A percentile compares a stretch with the other conserved stretches of the same genome.
phyloP scores from a whole-genome alignment of 768 basidiomycete genomes.

The Boletellus sp. region DNA sequence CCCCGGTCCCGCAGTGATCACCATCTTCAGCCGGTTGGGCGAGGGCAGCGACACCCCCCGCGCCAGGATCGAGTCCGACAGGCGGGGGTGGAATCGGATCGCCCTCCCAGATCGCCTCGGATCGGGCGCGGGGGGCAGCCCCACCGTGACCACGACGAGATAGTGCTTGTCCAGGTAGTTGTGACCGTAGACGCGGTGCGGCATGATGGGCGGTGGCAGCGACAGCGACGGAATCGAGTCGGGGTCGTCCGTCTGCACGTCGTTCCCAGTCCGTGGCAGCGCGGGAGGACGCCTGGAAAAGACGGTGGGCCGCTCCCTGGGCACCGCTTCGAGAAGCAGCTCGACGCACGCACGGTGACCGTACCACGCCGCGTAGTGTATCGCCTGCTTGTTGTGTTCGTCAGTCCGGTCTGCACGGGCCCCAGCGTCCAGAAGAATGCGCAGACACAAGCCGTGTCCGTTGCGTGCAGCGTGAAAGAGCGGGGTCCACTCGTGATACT shows the following conservation, averaged over 20 bases:
- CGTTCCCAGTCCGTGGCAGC: slow-evolving; percentile 27
- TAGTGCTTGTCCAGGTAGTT: slow-evolving; percentile 86
- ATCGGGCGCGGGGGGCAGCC: slow-evolving; percentile 42
- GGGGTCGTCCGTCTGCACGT: slow-evolving; percentile 58
- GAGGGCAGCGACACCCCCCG: slow-evolving; percentile 67
- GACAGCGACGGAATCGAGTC: slow-evolving; percentile 94
- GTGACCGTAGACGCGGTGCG: slow-evolving; percentile 95
- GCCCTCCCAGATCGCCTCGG: slow-evolving; percentile 37
- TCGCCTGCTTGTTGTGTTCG: slow-evolving; percentile 78
- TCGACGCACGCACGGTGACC: slow-evolving; percentile 73
- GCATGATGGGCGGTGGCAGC: slow-evolving; percentile 96
- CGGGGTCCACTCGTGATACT: slow-evolving; percentile 98
- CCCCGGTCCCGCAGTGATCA: slow-evolving; percentile 86
- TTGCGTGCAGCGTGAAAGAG: slow-evolving; percentile 92
- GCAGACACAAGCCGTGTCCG: slow-evolving; percentile 71
- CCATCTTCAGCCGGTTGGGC: slow-evolving; percentile 82
- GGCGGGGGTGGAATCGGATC: slow-evolving; percentile 70
- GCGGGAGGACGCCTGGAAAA: slow-evolving; percentile 17
- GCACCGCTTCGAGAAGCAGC: slow-evolving; percentile 47
- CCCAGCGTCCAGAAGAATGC: slow-evolving; percentile 75
- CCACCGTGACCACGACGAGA: slow-evolving; percentile 84
- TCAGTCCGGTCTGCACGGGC: slow-evolving; percentile 73
- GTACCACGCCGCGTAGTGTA: slow-evolving; percentile 97
- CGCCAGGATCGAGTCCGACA: slow-evolving; percentile 64
- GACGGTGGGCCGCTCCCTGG: slow-evolving; percentile 14